Conservation (phyloP, 352 stramenopile species). For the Pythium brassicae region DNA sequence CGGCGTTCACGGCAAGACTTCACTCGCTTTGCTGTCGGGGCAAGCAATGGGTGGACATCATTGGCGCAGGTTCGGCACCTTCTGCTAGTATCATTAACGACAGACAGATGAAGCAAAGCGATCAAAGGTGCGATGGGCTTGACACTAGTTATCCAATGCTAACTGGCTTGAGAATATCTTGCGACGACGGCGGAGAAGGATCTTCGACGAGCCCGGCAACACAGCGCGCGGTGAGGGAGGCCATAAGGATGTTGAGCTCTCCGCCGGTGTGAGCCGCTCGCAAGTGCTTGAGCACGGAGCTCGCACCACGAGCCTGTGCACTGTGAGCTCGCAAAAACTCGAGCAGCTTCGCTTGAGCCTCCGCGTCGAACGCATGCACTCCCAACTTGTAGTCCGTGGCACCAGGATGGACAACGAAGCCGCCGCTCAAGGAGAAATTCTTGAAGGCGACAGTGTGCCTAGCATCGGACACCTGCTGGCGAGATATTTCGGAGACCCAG, state of each 20-base stretch:
- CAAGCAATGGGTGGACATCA: background rate
- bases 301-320: background rate
- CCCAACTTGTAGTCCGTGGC: background rate
- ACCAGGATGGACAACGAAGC: background rate
- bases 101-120: background rate
- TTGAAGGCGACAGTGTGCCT: constrained; percentile 2
- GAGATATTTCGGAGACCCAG: background rate
- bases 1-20: background rate
- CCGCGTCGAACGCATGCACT: background rate
- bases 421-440: constrained; percentile 1
- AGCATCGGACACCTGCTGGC: background rate
- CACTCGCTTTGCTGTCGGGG: background rate
- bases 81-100: background rate
- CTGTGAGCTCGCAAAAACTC: background rate
- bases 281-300: constrained; percentile 1
- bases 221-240: background rate
- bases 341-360: background rate
- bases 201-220: background rate
- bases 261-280: background rate
- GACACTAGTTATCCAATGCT: background rate
- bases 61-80: background rate
- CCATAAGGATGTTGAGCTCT: background rate
- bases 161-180: background rate
- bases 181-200: background rate
- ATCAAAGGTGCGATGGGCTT: background rate